Base-by-base conservation (phyloP, 345 rosid species). In the Citrus reticulata region DNA sequence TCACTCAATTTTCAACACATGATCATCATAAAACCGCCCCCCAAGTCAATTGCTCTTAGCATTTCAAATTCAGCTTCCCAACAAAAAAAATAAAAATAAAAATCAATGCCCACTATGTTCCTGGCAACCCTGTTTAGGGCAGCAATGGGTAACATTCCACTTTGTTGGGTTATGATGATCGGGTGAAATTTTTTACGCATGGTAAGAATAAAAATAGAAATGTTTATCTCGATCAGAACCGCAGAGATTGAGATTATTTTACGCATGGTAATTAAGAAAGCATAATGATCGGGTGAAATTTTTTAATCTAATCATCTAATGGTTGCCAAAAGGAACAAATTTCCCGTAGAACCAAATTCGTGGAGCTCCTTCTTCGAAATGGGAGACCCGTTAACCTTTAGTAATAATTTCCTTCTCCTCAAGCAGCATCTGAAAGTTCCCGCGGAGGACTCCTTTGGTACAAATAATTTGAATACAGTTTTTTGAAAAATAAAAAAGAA, bases 61-160 rank as follows among this genome's bases (percentile, higher is more conserved):
- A 37, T 75, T 83, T 76, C 76, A 79, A 79, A 79, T 46, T 76
- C 59, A n/a, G 60, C 61, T 58, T 9, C 65, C 77, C 76, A 13
- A 58, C 68, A 24, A 61, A 62, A 51, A 49, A 3, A 51, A 34
- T 34, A 34, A 34, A 49, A 49, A 49, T 9, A 51, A 57, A 77
- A 79, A 70, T 46, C 62, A 0, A 19, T 67, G 42, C 77, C 7
- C 24, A n/a, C 62, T 70, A 20, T 73, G 46, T 79, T 58, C 74
- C 70, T 40, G 72, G 76, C 40, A 61, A 62, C 72, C 83, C 83
- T 16, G 84, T 81, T 42, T 79, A 81, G 73, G 87, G 87, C 67
- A 79, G 83, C 22, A 59, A 75, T 2, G 77, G 83, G 51, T 7
- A 20, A 75, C 80, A 14, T 84, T 70, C 65, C 81, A 73, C 57